phyloP scores from a whole-genome alignment of 2,329 filamentous ascomycete species.

The Leptographium lundbergii region DNA sequence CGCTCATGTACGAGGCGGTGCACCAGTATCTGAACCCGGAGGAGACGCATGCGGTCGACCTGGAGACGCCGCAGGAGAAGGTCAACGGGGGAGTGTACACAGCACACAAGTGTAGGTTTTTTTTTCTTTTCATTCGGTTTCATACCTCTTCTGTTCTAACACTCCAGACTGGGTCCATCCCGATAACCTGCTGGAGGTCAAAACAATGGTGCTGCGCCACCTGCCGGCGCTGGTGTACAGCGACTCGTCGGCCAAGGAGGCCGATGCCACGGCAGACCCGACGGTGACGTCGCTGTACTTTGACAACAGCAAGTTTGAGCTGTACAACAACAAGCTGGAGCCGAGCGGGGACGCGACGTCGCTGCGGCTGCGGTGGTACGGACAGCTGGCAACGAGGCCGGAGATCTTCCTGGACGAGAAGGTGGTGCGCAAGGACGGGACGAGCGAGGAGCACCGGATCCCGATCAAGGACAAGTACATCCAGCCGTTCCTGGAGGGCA shows the following conservation, averaged over 20 bases:
- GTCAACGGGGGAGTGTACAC: conserved; percentile 62
- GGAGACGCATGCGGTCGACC: conserved; percentile 26
- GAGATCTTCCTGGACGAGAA: conserved; percentile 87
- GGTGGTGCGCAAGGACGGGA: conserved; percentile 61
- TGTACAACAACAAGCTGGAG: conserved; percentile 79
- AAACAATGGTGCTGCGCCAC: conserved; percentile 84
- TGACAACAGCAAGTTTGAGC: conserved; percentile 71
- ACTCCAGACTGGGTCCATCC: conserved; percentile 70
- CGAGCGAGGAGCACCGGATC: conserved; percentile 68
- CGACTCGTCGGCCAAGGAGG: conserved; percentile 68
- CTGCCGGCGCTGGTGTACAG: conserved; percentile 90
- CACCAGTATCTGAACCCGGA: conserved; percentile 62
- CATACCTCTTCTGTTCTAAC: not conserved
- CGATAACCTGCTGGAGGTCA: conserved; percentile 92
- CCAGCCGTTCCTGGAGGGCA: conserved; percentile 69
- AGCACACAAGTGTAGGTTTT: conserved; percentile 68
- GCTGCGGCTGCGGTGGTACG: conserved; percentile 82
- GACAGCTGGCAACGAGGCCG: conserved; percentile 63
- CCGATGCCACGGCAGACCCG: conserved; percentile 71
- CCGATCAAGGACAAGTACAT: conserved; percentile 91
- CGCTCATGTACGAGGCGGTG: conserved; percentile 90
- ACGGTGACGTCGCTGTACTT: conserved; percentile 94
- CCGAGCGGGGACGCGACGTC: conserved; percentile 65
- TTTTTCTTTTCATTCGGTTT: not conserved
- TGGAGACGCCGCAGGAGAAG: conserved; percentile 41